Conservation (phyloP, 192 early-diverging fungal species). For the Coemansia interrupta region DNA sequence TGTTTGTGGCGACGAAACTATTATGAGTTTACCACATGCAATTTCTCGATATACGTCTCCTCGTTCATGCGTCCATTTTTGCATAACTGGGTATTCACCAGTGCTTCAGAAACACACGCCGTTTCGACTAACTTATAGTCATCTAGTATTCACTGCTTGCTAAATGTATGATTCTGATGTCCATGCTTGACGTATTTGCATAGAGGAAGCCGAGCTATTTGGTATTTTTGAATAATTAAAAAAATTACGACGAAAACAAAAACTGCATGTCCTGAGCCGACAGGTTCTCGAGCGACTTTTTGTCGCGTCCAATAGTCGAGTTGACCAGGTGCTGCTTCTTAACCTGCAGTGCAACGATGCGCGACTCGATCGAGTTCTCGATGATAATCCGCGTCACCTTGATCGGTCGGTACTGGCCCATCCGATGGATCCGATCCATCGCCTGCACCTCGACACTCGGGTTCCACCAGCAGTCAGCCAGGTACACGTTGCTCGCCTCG, state of each 20-base stretch:
- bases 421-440: constrained; percentile 76
- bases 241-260: constrained; percentile 72
- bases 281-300: constrained; percentile 67
- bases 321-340: constrained; percentile 90
- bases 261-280: constrained; percentile 79
- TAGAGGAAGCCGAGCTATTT: no score
- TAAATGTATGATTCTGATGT: no score
- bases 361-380: constrained; percentile 87
- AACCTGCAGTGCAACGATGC: constrained; percentile 87
- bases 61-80: no score
- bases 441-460: constrained; percentile 75
- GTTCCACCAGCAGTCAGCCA: constrained; percentile 81
- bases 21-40: no score
- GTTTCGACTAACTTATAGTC: no score
- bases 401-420: constrained; percentile 67
- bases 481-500: constrained; percentile 64
- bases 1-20: no score
- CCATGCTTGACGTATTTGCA: no score
- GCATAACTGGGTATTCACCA: no score
- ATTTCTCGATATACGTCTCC: no score
- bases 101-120: no score
- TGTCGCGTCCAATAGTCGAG: constrained; percentile 81
- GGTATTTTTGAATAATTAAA: no score
- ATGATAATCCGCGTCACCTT: constrained; percentile 77
- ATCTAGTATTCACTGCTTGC: no score